A percentile compares a stretch with the other conserved stretches of the same genome.
These are phyloP conservation scores for Hirschioporus abietinus DNA, from an alignment of 768 basidiomycete genomes.

Conservation along the genomic window DNA sequence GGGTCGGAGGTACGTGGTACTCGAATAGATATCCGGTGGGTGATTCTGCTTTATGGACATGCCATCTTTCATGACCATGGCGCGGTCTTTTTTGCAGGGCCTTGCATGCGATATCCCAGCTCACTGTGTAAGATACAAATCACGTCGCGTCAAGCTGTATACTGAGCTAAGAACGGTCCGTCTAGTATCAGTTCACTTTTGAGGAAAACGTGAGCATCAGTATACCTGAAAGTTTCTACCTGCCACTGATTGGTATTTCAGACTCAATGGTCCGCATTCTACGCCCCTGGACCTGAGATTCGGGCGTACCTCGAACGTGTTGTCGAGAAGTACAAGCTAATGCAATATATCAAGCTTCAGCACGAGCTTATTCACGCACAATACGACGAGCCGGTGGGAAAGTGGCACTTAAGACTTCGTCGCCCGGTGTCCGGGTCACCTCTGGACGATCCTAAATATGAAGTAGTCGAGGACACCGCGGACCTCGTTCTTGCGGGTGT, in stretches of 20 bases:
- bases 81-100: constrained; percentile 29
- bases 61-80: background rate
- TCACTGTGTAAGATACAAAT: constrained; percentile 37
- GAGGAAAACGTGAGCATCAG: constrained; percentile 37
- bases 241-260: constrained; percentile 16
- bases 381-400: constrained; percentile 44
- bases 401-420: constrained; percentile 51
- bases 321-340: constrained; percentile 53
- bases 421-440: constrained; percentile 19
- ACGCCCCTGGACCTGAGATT: constrained; percentile 52
- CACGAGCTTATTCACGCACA: constrained; percentile 49
- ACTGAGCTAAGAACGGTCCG: constrained; percentile 7
- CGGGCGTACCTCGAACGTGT: constrained; percentile 47
- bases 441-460: constrained; percentile 22
- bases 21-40: constrained; percentile 49
- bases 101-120: constrained; percentile 60
- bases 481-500: constrained; percentile 55
- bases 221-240: background rate
- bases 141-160: background rate
- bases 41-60: constrained; percentile 2
- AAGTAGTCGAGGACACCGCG: constrained; percentile 46
- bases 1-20: constrained; percentile 60
- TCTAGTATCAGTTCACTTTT: constrained; percentile 55
- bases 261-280: constrained; percentile 58
- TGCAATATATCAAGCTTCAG: constrained; percentile 45